Base-by-base conservation (phyloP, 1,284 basidiomycete species). In the Pterula multifida region DNA sequence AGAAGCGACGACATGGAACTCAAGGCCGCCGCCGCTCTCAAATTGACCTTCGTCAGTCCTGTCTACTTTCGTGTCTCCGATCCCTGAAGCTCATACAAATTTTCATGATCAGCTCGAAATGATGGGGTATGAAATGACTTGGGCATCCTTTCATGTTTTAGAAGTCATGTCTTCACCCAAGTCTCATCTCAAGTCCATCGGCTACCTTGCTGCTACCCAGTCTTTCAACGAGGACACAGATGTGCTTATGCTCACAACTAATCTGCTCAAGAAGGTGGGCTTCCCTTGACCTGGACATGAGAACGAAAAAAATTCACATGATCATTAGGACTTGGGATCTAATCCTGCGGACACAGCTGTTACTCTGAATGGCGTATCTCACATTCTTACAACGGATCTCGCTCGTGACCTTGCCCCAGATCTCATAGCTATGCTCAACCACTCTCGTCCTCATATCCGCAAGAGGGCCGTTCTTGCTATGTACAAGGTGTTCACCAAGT, bases 171-270 rank as follows among this genome's bases (percentile, higher is more conserved):
- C 92, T 25, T 93, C 90, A 1, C 72, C 87, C 1, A 84, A 84
- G 59, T 83, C 86, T 58, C 92, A 98, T 66, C 75, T 96, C 57
- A 99, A 99, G 73, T 84, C 84, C 36, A 85, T 98, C 44, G 96
- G 96, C 13, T 98, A 99, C 67, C 81, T 98, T 13, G 96, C 90
- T 0, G 94, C 96, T 0, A 75, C 80, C 0, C 90, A 96, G 65
- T 94, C 92, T 0, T 98, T 98, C 64, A 78, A 85, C 25, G 80
- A 90, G 55, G 90, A 96, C 54, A 98, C 94, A 0, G 95, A 98
- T 59, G 95, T 98, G 35, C 80, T 98, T 21, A 97, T 99, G 75
- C 78, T 98, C 45, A 96, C 95, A 0, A 97, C 96, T 6, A 99
- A 99, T 67, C 73, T 95, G 25, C 75, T 99, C 60, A 98, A 98